Conservation (phyloP, 2,329 filamentous ascomycete genomes). For the Fusarium graminum region DNA sequence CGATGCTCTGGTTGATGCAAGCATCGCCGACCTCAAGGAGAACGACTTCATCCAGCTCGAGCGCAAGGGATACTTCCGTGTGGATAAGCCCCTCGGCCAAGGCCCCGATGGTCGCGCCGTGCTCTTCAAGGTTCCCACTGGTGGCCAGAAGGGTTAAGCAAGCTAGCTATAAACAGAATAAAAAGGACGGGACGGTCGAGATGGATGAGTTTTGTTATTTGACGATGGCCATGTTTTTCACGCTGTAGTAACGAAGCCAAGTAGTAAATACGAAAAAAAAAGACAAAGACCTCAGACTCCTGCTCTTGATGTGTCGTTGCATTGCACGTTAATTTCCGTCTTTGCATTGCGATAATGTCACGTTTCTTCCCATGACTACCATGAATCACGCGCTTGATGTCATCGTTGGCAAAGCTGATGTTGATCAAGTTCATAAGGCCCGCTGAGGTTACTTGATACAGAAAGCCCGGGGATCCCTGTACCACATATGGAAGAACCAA, state of each 20-base stretch:
- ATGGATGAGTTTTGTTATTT: slow-evolving; percentile 29
- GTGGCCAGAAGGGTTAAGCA: slow-evolving; percentile 56
- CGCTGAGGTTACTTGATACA: slow-evolving; percentile 4
- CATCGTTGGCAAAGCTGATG: slow-evolving; percentile 11
- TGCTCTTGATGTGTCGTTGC: not conserved
- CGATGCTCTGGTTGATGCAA: slow-evolving; percentile 83
- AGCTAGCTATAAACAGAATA: slow-evolving; percentile 5
- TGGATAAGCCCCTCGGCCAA: slow-evolving; percentile 74
- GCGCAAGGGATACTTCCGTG: slow-evolving; percentile 90
- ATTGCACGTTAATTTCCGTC: slow-evolving; percentile 1
- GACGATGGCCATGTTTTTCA: slow-evolving; percentile 37
- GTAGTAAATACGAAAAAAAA: slow-evolving; percentile 24
- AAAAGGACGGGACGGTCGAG: slow-evolving; percentile 10
- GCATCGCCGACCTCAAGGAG: slow-evolving; percentile 81
- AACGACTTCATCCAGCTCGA: slow-evolving; percentile 97
- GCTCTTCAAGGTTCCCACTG: slow-evolving; percentile 70
- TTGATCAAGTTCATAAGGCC: slow-evolving; percentile 8
- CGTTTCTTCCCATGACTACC: not conserved
- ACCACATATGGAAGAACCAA: not conserved
- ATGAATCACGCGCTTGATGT: slow-evolving; percentile 32
- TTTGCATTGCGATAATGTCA: slow-evolving; percentile 6
- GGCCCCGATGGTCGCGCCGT: slow-evolving; percentile 67
- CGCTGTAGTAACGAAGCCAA: slow-evolving; percentile 33
- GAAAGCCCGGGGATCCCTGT: slow-evolving; percentile 13
- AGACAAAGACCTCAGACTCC: slow-evolving; percentile 18